Evolutionary conservation across 192 early-diverging fungal species (phyloP).

Genomic region (Coemansia sp.): DNA sequence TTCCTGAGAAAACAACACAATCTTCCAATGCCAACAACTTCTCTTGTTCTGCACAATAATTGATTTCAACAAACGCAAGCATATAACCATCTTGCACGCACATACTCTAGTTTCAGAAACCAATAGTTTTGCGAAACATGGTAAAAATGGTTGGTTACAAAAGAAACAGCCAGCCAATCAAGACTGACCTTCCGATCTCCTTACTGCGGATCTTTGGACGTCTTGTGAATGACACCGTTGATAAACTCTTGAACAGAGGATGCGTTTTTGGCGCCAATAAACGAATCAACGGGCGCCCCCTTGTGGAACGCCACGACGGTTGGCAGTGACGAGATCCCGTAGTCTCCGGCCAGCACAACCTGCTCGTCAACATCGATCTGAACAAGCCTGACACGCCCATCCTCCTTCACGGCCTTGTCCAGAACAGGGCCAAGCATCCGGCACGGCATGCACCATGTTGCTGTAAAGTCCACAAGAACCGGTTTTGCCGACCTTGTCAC

Average conservation of each 20-base stretch:
- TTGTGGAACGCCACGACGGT: conserved; percentile 74
- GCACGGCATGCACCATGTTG: conserved; percentile 86
- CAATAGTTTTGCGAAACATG: too few species aligned
- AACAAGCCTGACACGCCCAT: conserved; percentile 69
- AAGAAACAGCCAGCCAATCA: too few species aligned
- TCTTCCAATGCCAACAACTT: too few species aligned
- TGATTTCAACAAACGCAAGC: too few species aligned
- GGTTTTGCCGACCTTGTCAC: conserved; percentile 64
- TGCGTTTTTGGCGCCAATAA: conserved; percentile 63
- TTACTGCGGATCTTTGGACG: background rate
- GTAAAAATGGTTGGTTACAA: too few species aligned
- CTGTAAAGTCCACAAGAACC: conserved; percentile 76
- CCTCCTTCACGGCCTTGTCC: conserved; percentile 60
- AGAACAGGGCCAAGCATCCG: conserved; percentile 73
- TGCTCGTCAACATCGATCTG: conserved; percentile 78
- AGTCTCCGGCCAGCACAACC: conserved; percentile 61
- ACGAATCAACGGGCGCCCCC: conserved; percentile 62
- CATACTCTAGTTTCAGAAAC: too few species aligned
- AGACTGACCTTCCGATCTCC: background rate
- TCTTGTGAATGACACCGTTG: conserved; percentile 46
- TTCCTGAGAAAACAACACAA: too few species aligned
- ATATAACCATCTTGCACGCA: too few species aligned
- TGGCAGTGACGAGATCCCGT: conserved; percentile 71
- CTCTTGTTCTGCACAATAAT: too few species aligned
- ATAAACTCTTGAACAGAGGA: conserved; percentile 56